phyloP scores from a whole-genome alignment of 2,329 filamentous ascomycete genomes.

The Fusarium odoratissimum region DNA sequence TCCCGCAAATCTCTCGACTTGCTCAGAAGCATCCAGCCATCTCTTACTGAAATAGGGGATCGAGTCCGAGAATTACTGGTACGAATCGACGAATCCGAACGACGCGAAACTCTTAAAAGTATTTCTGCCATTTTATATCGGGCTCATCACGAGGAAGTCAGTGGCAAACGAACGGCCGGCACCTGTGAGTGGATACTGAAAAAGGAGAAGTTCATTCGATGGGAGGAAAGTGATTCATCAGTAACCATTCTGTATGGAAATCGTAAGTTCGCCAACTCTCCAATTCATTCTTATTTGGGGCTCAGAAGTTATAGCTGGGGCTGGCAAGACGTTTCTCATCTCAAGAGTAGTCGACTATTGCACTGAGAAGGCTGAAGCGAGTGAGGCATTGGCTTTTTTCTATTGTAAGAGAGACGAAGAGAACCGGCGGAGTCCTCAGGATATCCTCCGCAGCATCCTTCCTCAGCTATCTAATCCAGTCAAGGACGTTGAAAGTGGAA shows the following conservation, averaged over 20 bases:
- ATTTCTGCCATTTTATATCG: fast-evolving
- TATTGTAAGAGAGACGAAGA: not conserved
- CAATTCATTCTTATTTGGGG: no score
- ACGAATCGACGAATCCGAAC: fast-evolving
- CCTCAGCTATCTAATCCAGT: fast-evolving
- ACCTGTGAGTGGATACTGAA: not conserved
- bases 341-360: not conserved
- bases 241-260: fast-evolving
- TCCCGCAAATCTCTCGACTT: not conserved
- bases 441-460: not conserved
- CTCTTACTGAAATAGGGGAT: fast-evolving
- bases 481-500: fast-evolving
- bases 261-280: fast-evolving
- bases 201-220: fast-evolving
- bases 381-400: fast-evolving
- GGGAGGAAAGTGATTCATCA: not conserved
- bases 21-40: fast-evolving
- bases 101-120: fast-evolving
- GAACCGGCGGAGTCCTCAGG: fast-evolving
- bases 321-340: fast-evolving
- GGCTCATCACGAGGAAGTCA: fast-evolving
- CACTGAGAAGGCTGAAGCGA: fast-evolving
- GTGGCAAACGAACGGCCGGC: fast-evolving
- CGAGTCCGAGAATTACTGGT: fast-evolving
- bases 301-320: not conserved